A percentile compares a stretch with the other conserved stretches of the same genome.
These are phyloP conservation scores for Ganoderma sinense DNA, from an alignment of 1,284 basidiomycete genomes.

Conservation along the genomic window DNA sequence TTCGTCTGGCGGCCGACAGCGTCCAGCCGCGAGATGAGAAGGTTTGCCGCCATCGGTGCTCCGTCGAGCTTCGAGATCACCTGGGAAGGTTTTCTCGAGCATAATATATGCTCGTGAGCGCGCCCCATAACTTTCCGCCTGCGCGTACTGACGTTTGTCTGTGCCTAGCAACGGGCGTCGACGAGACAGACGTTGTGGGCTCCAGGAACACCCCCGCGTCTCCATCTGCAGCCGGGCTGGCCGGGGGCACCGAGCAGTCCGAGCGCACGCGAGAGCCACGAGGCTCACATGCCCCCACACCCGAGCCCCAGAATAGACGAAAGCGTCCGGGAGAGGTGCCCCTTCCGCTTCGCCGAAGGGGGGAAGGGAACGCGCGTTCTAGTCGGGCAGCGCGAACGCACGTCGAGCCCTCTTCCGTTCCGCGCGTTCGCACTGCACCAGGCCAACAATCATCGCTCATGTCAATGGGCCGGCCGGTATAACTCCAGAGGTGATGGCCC, in stretches of 20 bases:
- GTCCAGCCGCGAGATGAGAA: conserved; percentile 23
- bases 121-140: neutral
- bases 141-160: neutral
- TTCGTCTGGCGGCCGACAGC: conserved; percentile 25
- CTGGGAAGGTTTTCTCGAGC: conserved; percentile 9
- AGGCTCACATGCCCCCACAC: conserved; percentile 24
- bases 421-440: conserved; percentile 27
- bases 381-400: conserved; percentile 24
- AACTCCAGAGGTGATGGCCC: conserved; percentile 19
- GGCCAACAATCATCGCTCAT: conserved; percentile 23
- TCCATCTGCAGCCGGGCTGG: conserved; percentile 18
- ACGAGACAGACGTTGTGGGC: neutral
- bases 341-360: conserved; percentile 25
- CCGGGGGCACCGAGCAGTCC: conserved; percentile 27
- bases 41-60: conserved; percentile 18
- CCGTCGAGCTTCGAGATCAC: conserved; percentile 21
- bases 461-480: conserved; percentile 25
- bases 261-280: conserved; percentile 33
- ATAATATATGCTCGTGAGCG: neutral
- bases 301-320: conserved; percentile 24
- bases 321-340: conserved; percentile 18
- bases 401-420: conserved; percentile 18
- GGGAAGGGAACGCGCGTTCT: conserved; percentile 28
- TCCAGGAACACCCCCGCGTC: conserved; percentile 3
- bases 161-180: neutral